Conservation (phyloP, 1,284 basidiomycete species). For the Marasmius fiardii region DNA sequence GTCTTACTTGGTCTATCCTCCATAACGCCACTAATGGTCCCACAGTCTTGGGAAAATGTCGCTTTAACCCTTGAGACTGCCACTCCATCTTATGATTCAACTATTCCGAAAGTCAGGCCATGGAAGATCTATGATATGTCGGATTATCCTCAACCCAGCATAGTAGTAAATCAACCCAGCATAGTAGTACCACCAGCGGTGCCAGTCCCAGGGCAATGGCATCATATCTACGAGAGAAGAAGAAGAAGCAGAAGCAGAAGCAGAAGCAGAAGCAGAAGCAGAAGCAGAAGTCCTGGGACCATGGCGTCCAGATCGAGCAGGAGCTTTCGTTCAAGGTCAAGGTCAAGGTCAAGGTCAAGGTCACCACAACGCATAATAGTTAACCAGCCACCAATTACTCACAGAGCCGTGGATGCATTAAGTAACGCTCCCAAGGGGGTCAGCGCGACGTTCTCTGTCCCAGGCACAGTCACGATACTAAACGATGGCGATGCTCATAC, state of each 20-base stretch:
- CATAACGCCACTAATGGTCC: no score
- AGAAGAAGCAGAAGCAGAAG: no score
- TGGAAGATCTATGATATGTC: not conserved
- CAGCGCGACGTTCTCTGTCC: constrained; percentile 31
- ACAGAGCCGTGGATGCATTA: not conserved
- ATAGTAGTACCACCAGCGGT: not conserved
- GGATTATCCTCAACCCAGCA: not conserved
- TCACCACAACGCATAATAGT: not conserved
- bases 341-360: no score
- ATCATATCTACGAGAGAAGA: no score
- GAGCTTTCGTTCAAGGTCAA: no score
- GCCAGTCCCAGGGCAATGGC: no score
- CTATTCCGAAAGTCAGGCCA: constrained; percentile 18
- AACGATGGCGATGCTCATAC: constrained; percentile 27
- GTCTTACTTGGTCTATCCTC: not conserved
- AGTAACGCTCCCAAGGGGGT: constrained; percentile 28
- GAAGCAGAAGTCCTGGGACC: no score
- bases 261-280: no score
- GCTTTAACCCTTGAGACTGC: constrained; percentile 24
- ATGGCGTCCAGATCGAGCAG: no score
- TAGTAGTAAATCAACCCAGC: constrained; percentile 21
- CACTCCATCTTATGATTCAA: constrained; percentile 20
- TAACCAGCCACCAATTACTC: constrained; percentile 5
- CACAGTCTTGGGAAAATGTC: constrained; percentile 27
- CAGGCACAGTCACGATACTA: constrained; percentile 29